Conservation (phyloP, 352 stramenopile species). For the Phytophthora ramorum region DNA sequence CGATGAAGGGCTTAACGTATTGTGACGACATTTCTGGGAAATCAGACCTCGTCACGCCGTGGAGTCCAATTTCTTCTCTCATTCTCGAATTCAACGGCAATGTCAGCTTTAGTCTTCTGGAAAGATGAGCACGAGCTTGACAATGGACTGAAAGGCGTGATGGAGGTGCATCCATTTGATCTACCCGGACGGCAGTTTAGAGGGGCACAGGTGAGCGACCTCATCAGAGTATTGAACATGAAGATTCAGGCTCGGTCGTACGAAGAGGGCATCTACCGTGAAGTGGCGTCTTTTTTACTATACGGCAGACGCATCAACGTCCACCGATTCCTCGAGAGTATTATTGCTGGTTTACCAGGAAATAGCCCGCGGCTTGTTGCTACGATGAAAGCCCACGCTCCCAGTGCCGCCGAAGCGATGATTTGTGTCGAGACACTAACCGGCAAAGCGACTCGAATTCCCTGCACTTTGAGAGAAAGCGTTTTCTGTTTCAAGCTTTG, state of each 20-base stretch:
- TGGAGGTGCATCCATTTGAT: neutral
- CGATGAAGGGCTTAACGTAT: too few species aligned
- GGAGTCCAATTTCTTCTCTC: neutral
- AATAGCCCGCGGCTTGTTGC: conserved; percentile 6
- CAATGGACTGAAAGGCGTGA: neutral
- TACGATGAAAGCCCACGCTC: neutral
- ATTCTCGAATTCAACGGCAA: neutral
- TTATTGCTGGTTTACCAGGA: neutral
- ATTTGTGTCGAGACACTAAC: conserved; percentile 1
- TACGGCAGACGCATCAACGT: neutral
- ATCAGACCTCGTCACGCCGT: too few species aligned
- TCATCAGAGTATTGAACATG: neutral
- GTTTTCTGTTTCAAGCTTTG: conserved; percentile 12
- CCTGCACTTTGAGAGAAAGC: neutral
- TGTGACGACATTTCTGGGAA: too few species aligned
- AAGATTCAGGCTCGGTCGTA: neutral
- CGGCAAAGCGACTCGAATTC: neutral
- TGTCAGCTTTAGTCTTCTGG: neutral
- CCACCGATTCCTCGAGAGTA: neutral
- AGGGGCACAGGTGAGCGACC: neutral
- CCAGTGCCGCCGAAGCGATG: neutral
- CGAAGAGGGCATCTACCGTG: neutral
- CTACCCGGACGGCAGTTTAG: neutral
- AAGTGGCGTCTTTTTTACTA: neutral
- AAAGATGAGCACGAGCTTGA: neutral